A percentile compares a stretch with the other conserved stretches of the same genome.
phyloP scores from a whole-genome alignment of 139 green algal species.

The Marvania coccoides region DNA sequence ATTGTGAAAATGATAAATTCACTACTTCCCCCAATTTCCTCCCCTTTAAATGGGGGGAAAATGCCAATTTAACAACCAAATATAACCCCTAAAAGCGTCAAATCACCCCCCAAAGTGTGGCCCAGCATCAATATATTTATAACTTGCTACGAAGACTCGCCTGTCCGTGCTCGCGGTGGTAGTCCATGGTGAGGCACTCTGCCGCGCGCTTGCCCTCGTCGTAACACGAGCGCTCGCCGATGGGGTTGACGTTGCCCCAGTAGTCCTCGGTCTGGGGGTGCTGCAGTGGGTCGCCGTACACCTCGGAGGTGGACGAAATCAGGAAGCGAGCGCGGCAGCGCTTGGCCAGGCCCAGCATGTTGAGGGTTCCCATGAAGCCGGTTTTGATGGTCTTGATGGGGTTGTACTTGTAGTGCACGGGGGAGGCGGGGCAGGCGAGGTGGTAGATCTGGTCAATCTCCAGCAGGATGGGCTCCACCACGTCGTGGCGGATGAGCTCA shows the following conservation, averaged over 20 bases:
- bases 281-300: conserved; percentile 97
- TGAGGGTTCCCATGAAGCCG: conserved; percentile 94
- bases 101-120: no score
- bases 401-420: conserved; percentile 99
- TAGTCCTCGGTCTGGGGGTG: conserved; percentile 97
- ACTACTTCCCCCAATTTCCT: no score
- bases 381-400: conserved; percentile 99
- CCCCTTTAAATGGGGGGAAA: no score
- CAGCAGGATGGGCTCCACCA: conserved; percentile 89
- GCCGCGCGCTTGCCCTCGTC: conserved; percentile 98
- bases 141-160: no score
- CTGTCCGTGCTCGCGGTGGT: conserved; percentile 80
- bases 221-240: conserved; percentile 95
- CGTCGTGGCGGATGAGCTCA: conserved; percentile 96
- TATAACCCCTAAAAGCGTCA: no score
- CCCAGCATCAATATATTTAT: no score
- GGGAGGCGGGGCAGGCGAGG: conserved; percentile 96
- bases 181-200: conserved; percentile 95
- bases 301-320: conserved; percentile 87
- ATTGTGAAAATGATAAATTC: neutral
- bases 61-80: no score
- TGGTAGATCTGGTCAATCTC: conserved; percentile 99
- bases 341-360: conserved; percentile 99
- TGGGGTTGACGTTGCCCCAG: conserved; percentile 99
- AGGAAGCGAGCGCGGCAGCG: conserved; percentile 87